Evolutionary conservation across 345 rosid genomes (phyloP), one percentile per base, ranked within the genome.

Genomic region (Eucalyptus sp.): DNA sequence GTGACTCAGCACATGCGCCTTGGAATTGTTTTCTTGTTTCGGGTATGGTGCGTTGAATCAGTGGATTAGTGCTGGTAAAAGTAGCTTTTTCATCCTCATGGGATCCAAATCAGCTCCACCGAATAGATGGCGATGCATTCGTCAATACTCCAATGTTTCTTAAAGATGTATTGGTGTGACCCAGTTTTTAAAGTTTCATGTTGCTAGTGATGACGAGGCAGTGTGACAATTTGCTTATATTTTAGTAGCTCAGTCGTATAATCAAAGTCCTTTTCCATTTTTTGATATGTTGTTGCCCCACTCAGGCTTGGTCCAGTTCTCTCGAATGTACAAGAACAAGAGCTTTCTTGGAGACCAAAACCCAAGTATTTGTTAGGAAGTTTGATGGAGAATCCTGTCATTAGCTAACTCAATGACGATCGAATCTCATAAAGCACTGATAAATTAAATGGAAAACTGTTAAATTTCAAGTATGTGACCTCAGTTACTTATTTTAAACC

Each of bases 211-310:
- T 1, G 76, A 64, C 37, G 10, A 64, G 31, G 37, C 37, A 64
- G 76, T n/a, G 76, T 29, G 76, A 64, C 76, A 64, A 64, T n/a
- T n/a, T 14, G 76, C 76, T 7, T 14, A n/a, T 64, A n/a, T 4
- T 64, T n/a, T 64, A 64, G 20, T n/a, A 64, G 76, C 2, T 64
- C 16, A 7, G 76, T 64, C 37, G 41, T 14, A 52, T 8, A 14
- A n/a, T 64, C 2, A 15, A 7, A 2, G 20, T 64, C 37, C 76
- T 64, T 66, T 16, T 66, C 43, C 79, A 66, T 31, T 31, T n/a
- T 31, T 31, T 66, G 41, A 31, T 8, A 0, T 0, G 79, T 4
- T 2, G 2, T 66, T 15, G 44, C 10, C 44, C 44, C 7, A 10
- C 22, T 17, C 25, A 33, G 81, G 22, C 81, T 71, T 33, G 81